A percentile compares a stretch with the other conserved stretches of the same genome.
Evolutionary conservation across 2,329 filamentous ascomycete genomes (phyloP).

Genomic region (Cytospora schulzeri): DNA sequence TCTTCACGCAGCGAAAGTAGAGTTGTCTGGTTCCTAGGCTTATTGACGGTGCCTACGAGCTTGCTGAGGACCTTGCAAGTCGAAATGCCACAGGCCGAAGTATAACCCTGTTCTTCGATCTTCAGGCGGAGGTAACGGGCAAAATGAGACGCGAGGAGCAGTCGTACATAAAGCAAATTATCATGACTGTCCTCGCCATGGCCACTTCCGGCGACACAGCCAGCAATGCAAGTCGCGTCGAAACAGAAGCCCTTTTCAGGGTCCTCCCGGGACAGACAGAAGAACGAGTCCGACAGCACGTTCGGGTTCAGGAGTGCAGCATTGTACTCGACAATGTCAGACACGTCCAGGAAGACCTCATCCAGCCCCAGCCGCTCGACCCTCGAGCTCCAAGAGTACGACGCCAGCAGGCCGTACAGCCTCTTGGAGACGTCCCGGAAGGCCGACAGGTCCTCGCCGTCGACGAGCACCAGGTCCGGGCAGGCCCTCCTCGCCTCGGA

Average conservation of each 20-base stretch:
- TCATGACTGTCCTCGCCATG: slow-evolving; percentile 2
- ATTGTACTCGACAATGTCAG: slow-evolving; percentile 85
- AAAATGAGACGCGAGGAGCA: slow-evolving; percentile 80
- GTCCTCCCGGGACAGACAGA: slow-evolving; percentile 71
- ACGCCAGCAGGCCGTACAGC: slow-evolving; percentile 72
- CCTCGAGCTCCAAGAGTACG: slow-evolving; percentile 75
- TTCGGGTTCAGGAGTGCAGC: slow-evolving; percentile 67
- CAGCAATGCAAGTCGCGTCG: slow-evolving; percentile 69
- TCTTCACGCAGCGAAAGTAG: slow-evolving; percentile 66
- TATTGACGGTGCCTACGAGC: slow-evolving; percentile 79
- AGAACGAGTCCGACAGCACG: slow-evolving; percentile 71
- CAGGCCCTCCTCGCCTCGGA: slow-evolving; percentile 78
- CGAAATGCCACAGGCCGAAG: slow-evolving; percentile 82
- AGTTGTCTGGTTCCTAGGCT: slow-evolving; percentile 85
- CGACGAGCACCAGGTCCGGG: slow-evolving; percentile 80
- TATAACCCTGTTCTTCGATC: slow-evolving; percentile 80
- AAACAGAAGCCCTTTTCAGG: slow-evolving; percentile 80
- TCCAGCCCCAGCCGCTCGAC: slow-evolving; percentile 88
- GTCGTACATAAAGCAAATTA: slow-evolving; percentile 53
- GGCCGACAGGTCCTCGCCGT: slow-evolving; percentile 82
- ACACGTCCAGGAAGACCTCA: slow-evolving; percentile 85
- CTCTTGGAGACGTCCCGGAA: slow-evolving; percentile 87
- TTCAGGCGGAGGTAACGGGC: slow-evolving; percentile 71
- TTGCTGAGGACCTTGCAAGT: slow-evolving; percentile 88
- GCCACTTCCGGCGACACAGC: slow-evolving; percentile 49